Evolutionary conservation across 805 yeast genomes (phyloP).

Genomic region (Nakazawaea wyomingensis): DNA sequence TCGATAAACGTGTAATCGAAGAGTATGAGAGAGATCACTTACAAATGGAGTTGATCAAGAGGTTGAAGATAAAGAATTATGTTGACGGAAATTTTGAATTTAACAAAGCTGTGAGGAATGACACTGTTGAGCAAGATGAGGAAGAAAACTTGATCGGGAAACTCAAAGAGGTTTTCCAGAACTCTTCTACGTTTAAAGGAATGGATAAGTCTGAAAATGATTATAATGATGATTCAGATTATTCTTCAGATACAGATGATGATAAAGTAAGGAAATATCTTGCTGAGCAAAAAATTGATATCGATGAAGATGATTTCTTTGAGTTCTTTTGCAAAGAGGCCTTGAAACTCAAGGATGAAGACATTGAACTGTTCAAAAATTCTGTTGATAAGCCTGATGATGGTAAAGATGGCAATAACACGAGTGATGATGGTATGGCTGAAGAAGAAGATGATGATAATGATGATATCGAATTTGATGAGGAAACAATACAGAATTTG

Average conservation of each 20-base stretch:
- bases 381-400: conserved; percentile 6
- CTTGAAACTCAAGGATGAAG: conserved; percentile 39
- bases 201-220: conserved; percentile 9
- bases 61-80: conserved; percentile 17
- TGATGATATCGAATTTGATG: conserved; percentile 12
- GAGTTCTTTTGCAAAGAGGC: conserved; percentile 58
- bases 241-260: conserved; percentile 19
- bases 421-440: background rate
- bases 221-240: conserved; percentile 20
- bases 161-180: conserved; percentile 5
- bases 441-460: conserved; percentile 20
- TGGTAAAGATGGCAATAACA: background rate
- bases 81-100: conserved; percentile 17
- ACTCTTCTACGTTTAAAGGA: conserved; percentile 2
- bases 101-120: conserved; percentile 1
- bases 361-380: conserved; percentile 34
- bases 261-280: conserved; percentile 20
- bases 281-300: conserved; percentile 32
- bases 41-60: conserved; percentile 24
- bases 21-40: conserved; percentile 17
- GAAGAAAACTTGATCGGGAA: conserved; percentile 15
- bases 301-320: conserved; percentile 66
- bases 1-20: background rate
- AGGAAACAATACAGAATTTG: conserved; percentile 16
- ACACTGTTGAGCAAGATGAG: conserved; percentile 6